Evolutionary conservation across 2,329 filamentous ascomycete species (phyloP), one percentile per base, ranked within the genome.

Genomic region (Fusarium virguliforme): DNA sequence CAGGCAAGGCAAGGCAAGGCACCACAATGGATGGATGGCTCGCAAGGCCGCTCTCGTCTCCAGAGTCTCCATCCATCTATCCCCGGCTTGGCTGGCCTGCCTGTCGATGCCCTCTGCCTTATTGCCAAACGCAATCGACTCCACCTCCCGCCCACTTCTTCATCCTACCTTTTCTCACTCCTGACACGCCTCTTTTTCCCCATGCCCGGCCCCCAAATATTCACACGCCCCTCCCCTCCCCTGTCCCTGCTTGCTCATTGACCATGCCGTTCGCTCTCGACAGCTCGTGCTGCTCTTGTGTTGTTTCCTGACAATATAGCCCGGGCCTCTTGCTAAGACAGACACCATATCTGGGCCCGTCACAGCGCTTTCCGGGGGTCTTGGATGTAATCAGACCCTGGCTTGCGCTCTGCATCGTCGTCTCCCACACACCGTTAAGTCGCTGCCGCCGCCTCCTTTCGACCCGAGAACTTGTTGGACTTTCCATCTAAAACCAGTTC

Each of bases 61-160:
- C 41, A 62, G 34, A 24, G 32, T 62, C 64, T 68, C 63, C 56
- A 59, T 62, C 62, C 62, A 58, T 74, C 55, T 59, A 69, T 70
- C 67, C 68, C 72, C 64, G 64, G 54, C 65, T 65, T 71, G 64
- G 54, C 18, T 18, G 18, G 18, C 18, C 18, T 18, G 18, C 65
- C 67, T 71, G 67, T 76, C 64, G 69, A 76, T 75, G 58, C 46
- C 54, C 68, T 75, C 57, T 75, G 71, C 74, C 71, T 76, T 75
- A 75, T 76, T 75, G 59, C 64, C 69, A 76, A 75, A 74, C 74
- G 65, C 53, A 48, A 60, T 65, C 50, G 63, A 67, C 71, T 64
- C 71, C 72, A 74, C 71, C 57, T 71, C 57, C 18, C 64, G 54
- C 66, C 65, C 63, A 64, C 67, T 68, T 68, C 61, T 66, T 68